Evolutionary conservation across 23 red algal genomes (phyloP), one percentile per base, ranked within the genome.

Genomic region (Gracilariopsis chorda): DNA sequence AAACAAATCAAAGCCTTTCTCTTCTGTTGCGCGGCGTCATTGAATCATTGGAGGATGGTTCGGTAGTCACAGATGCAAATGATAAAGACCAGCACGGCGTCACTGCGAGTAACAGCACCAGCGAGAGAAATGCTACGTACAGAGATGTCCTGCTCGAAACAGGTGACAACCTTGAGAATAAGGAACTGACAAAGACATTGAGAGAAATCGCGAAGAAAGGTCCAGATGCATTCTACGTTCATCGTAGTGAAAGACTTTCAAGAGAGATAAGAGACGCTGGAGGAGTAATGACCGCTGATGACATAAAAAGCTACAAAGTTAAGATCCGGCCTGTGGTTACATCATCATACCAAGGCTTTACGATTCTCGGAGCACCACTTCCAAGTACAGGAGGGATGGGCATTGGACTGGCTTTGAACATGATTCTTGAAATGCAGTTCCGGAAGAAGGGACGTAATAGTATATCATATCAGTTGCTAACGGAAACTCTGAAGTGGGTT

Each of bases 401-500:
- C 56, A 82, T 98, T 65, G 93, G 77, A 0, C 59, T 95, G 48
- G 86, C 87, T 33, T 61, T 98, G 9, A 95, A 95, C 48, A 88
- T 95, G 48, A 78, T 98, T 48, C 76, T 83, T 21, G 90, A 87
- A 23, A 78, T 85, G 60, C 52, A 42, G 35, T 76, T 95, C 34
- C 61, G 69, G 44, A 83, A 57, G 48, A 69, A 72, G 28, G 93
- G 93, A 36, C 69, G 87, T 55, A 92, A 91, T 21, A 67, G 84
- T 65, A 32, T 62, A 40, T 53, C 88, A 51, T 82, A 81, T 32
- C 48, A 82, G 12, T 63, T 68, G 80, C 36, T 93, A 33, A 32
- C 88, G 8, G 96, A 98, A 49, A 90, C 84, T n/a, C 81, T 90
- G 9, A 95, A 98, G 67, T 94, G 88, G 80, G 93, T 83, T 17